These are phyloP conservation scores for Acacia confusa DNA, from an alignment of 306 rosid genomes.

Conservation along the genomic window DNA sequence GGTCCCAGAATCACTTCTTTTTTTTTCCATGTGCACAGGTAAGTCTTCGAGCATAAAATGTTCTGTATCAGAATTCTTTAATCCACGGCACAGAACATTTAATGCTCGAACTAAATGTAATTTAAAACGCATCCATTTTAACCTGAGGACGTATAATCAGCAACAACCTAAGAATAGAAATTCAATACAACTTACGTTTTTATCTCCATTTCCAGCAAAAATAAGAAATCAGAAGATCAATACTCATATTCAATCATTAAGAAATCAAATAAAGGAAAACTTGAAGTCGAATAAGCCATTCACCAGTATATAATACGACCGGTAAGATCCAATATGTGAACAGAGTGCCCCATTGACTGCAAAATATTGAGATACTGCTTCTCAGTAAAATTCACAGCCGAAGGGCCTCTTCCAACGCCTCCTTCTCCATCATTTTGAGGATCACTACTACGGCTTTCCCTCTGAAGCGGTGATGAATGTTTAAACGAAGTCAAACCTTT, in stretches of 20 bases:
- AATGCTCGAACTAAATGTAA: slow-evolving; percentile 14
- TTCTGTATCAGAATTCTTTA: too few relatives aligned
- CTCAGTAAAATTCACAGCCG: slow-evolving; percentile 70
- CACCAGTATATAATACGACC: slow-evolving; percentile 78
- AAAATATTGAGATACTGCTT: slow-evolving; percentile 79
- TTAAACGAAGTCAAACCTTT: slow-evolving; percentile 64
- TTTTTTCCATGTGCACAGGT: too few relatives aligned
- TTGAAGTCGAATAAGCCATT: not conserved
- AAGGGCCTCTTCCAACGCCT: slow-evolving; percentile 44
- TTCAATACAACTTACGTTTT: not conserved
- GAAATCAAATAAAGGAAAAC: not conserved
- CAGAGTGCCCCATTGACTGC: slow-evolving; percentile 95
- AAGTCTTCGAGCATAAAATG: too few relatives aligned
- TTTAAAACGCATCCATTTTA: slow-evolving; percentile 9
- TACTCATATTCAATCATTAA: not conserved
- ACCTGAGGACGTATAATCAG: not conserved
- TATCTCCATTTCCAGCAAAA: slow-evolving; percentile 20
- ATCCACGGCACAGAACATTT: slow-evolving; percentile 24
- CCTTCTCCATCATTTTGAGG: slow-evolving; percentile 40
- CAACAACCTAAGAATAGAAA: slow-evolving; percentile 14
- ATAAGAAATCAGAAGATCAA: slow-evolving; percentile 19
- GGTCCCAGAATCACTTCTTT: not conserved
- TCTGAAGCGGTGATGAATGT: slow-evolving; percentile 87
- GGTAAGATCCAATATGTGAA: slow-evolving; percentile 79
- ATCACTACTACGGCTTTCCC: slow-evolving; percentile 70